phyloP scores from a whole-genome alignment of 2,329 filamentous ascomycete species.

The Colletotrichum spaethianum region DNA sequence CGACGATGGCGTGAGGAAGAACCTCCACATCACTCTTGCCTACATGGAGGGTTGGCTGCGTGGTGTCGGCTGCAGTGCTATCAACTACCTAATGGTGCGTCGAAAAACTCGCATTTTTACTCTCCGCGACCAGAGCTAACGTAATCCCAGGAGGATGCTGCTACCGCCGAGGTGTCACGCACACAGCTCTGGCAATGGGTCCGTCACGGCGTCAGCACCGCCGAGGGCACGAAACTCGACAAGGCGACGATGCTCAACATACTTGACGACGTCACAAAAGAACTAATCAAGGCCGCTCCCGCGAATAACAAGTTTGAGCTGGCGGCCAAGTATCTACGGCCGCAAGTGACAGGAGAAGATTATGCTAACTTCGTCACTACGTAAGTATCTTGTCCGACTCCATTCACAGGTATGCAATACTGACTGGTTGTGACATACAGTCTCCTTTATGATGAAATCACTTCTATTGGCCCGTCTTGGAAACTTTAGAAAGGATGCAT shows the following conservation, averaged over 20 bases:
- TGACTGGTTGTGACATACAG: not conserved
- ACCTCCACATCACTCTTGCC: constrained; percentile 87
- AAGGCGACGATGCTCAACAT: constrained; percentile 85
- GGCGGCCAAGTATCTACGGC: constrained; percentile 31
- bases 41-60: constrained; percentile 96
- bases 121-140: not conserved
- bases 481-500: not conserved
- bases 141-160: constrained; percentile 77
- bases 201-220: constrained; percentile 74
- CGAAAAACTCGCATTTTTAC: not conserved
- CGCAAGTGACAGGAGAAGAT: constrained; percentile 36
- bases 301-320: constrained; percentile 42
- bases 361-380: constrained; percentile 38
- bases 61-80: constrained; percentile 90
- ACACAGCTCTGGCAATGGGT: constrained; percentile 93
- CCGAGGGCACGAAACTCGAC: constrained; percentile 86
- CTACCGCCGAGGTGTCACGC: constrained; percentile 89
- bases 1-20: constrained; percentile 91
- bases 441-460: constrained; percentile 15
- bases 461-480: constrained; percentile 1
- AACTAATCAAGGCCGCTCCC: constrained; percentile 29
- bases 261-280: constrained; percentile 70
- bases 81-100: constrained; percentile 84
- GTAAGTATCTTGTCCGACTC: constrained; percentile 4
- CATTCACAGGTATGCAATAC: not conserved